Percentiles rank a stretch among this genome's conserved stretches.
Evolutionary conservation across 345 rosid species (phyloP).

Genomic region (Hypericum androsaemum): DNA sequence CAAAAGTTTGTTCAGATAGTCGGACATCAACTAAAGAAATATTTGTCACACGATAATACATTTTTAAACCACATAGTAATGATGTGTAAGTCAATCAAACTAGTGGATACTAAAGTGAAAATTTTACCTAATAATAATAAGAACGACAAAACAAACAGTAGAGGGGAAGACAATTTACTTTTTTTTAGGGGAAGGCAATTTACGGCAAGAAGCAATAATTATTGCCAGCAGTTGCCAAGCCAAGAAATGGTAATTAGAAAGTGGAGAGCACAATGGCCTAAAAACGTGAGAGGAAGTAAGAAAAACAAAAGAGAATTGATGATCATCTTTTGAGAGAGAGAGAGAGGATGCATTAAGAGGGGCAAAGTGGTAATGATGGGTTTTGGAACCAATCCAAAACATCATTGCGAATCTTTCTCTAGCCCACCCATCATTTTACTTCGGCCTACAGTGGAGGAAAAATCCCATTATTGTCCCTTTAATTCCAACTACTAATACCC

Average conservation of each 20-base stretch:
- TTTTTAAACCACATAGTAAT: no score
- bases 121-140: no score
- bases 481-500: slow-evolving; percentile 8
- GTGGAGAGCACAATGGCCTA: slow-evolving; percentile 1
- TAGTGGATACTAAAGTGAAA: no score
- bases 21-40: no score
- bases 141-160: no score
- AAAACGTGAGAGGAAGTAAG: not conserved
- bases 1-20: no score
- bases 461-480: slow-evolving; percentile 29
- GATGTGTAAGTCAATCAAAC: no score
- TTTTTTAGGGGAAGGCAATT: not conserved
- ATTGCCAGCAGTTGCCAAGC: slow-evolving; percentile 18
- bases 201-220: slow-evolving; percentile 17
- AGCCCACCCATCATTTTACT: slow-evolving; percentile 53
- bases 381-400: slow-evolving; percentile 64
- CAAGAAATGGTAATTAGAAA: slow-evolving; percentile 11
- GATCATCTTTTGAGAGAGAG: slow-evolving; percentile 5
- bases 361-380: slow-evolving; percentile 42
- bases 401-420: slow-evolving; percentile 93
- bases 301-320: slow-evolving; percentile 16
- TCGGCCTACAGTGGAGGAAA: slow-evolving; percentile 13
- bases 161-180: no score
- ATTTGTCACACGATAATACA: no score
- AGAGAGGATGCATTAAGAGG: slow-evolving; percentile 3